Conservation (phyloP, 345 rosid species). For the Gossypioides kirkii region DNA sequence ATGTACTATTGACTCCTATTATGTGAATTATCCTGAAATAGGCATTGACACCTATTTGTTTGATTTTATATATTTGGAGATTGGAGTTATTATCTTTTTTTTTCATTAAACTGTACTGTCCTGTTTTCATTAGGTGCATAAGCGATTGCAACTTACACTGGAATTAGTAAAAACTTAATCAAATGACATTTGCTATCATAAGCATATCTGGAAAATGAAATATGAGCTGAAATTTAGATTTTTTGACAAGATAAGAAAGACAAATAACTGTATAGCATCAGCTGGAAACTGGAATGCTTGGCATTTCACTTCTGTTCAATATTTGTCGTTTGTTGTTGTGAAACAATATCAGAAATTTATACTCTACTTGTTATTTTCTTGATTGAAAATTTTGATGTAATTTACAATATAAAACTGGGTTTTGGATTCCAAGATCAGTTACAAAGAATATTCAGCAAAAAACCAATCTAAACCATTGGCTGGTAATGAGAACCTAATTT, state of each 20-base stretch:
- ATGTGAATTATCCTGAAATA: not conserved
- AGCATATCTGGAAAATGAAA: not conserved
- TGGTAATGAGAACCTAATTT: not conserved
- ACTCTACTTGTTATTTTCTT: not conserved
- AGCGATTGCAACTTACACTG: constrained; percentile 77
- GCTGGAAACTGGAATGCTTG: not conserved
- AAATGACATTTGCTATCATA: not conserved
- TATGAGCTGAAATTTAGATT: not conserved
- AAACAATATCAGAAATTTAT: not conserved
- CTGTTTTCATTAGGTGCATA: constrained; percentile 55
- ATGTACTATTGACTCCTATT: not conserved
- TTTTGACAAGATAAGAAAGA: not conserved
- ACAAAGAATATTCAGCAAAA: constrained; percentile 5
- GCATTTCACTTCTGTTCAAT: not conserved
- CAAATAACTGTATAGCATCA: not conserved
- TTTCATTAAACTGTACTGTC: not conserved
- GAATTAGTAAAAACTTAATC: constrained; percentile 38
- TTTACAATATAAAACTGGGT: constrained; percentile 4
- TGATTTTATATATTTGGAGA: not conserved
- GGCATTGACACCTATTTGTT: not conserved
- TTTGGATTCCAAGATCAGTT: not conserved
- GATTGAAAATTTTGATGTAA: not conserved
- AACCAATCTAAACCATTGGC: no score
- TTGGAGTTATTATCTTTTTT: not conserved
- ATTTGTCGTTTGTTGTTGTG: not conserved